Evolutionary conservation across 495 filamentous ascomycete genomes (phyloP), one percentile per base, ranked within the genome.

Genomic region (Sabuloglossum arenarium): DNA sequence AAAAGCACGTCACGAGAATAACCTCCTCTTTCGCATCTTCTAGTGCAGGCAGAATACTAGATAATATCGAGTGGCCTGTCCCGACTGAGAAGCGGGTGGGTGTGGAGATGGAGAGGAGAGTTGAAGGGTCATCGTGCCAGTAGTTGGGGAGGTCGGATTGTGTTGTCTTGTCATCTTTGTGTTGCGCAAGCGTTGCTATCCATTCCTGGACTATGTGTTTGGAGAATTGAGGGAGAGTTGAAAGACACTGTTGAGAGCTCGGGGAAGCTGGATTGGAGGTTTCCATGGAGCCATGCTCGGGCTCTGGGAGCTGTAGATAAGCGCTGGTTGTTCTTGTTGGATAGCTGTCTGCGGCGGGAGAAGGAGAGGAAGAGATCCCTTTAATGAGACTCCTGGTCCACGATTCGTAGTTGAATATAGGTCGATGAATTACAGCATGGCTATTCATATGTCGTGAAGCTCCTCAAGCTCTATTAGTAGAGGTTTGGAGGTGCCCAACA

Each of bases 1-100:
- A 88, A 66, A 85, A 88, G 63, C 84, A 87, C 14, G 84, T 87
- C 3, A 85, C 80, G 46, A 88, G 69, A 47, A 86, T 72, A 29
- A 88, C 65, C 60, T 87, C 84, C 43, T 69, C 63, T 14, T 72
- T 61, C 0, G 84, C 80, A 6, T 66, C 60, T 0, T 69, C 61
- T 29, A 86, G 75, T 34, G 75, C 74, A 6, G 79, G 76, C 3
- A 79, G 66, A 6, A 83, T 65, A 6, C 69, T 61, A 10, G 62
- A 59, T 8, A 73, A 79, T 39, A 85, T 68, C 30, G 71, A 69
- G 11, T 71, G 69, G 4, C 81, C 79, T 0, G 73, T 82, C 37
- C 81, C 81, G 5, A 80, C 62, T 23, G 66, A 64, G 60, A 84
- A 76, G 23, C 65, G 67, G 28, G 67, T 62, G 0, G 74, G 70